Evolutionary conservation across 805 yeast species (phyloP), one percentile per base, ranked within the genome.

Genomic region (Kuraishia molischiana): DNA sequence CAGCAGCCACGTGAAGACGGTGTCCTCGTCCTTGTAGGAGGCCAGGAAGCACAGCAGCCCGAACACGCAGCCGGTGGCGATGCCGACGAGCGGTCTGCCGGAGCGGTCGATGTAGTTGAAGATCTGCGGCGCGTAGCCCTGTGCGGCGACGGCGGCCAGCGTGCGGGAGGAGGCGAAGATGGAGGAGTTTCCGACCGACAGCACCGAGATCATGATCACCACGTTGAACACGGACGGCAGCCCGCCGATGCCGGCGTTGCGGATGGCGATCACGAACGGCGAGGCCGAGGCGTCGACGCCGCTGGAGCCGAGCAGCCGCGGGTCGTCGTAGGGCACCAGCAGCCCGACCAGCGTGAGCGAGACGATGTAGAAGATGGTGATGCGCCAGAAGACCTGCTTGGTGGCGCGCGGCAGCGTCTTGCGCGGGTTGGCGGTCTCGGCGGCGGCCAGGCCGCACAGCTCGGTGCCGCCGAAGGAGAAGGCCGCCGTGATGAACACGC

Each of bases 81-180:
- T 74, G 14, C 86, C 90, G 36, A 72, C 74, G 38, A 82, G 55
- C 15, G 95, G 95, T 52, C 95, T 72, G 41, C 95, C 95, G 38
- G 62, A 64, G 45, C 81, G 69, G 56, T 85, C 95, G 42, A 85
- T 74, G 60, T 80, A 80, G 24, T 78, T 77, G 39, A 80, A 68
- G 24, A 67, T 49, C 38, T 58, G 56, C 48, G 89, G 89, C 35
- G 77, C 82, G 49, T 74, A 70, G 8, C 85, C 83, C 57, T 79
- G 84, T 40, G 74, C 77, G n/a, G 86, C 80, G 49, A 82, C 60
- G 18, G 85, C 72, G 38, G 75, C 77, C 38, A 82, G 52, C 9
- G 85, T 67, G 66, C 90, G 72, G 36, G 87, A 79, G 42, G 79
- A 72, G 13, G 80, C 84, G 53, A 70, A 82, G 32, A 80, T 74